Base-by-base conservation (phyloP, 129 eudicot species). In the Logfia minima region DNA sequence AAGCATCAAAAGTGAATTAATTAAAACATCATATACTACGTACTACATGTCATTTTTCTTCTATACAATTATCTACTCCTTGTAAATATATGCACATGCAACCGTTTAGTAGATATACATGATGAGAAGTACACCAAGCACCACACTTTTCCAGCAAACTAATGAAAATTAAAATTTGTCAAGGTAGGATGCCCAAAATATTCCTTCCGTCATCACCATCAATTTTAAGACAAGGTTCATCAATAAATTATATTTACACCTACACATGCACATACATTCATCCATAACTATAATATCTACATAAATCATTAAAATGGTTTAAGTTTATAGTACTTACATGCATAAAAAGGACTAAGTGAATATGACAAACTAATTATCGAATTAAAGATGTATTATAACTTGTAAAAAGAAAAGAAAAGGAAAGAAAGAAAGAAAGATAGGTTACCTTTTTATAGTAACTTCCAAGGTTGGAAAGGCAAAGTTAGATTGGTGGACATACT, bases 391-490 rank as follows among this genome's bases (percentile, higher is more conserved):
- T 14, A 31, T 31, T 65, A 4, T 65, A 21, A 65, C 41, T 65
- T 65, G 28, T 66, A 16, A 32, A 14, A 18, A n/a, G 5, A 32
- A n/a, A 16, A 72, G 19, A n/a, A 51, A 72, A 34, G 18, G 18
- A 62, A 65, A 45, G 32, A 55, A 66, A 29, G 31, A 8, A 74
- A 66, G 79, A 14, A 53, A 74, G 62, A 73, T 74, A 6, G 35
- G 70, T 72, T 77, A 51, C 75, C 79, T 77, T 77, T 77, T 39
- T 77, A 72, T 83, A 77, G 86, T 77, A 81, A 78, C 86, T 86
- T 85, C 86, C 80, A 79, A 79, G 80, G 86, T 72, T 82, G 89
- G 84, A 84, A 86, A 86, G 61, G 77, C 83, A 86, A 81, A 86
- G 84, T 75, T 66, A 52, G 72, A 63, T 81, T 75, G 76, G 81